Conservation (phyloP, 768 basidiomycete species). For the Coprinopsis cinerea region DNA sequence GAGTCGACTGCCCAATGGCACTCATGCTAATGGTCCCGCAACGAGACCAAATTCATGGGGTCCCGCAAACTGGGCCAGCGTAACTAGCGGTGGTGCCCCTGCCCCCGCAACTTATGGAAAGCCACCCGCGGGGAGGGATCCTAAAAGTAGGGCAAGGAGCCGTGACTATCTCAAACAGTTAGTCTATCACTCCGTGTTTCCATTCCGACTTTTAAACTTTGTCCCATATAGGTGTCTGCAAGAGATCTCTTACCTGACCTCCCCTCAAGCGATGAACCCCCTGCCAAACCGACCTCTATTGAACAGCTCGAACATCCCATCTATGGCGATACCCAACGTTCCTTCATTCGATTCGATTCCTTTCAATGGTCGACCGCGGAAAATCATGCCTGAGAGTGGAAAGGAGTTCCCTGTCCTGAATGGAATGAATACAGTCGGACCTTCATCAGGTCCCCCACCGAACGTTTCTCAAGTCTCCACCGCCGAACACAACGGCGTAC, state of each 20-base stretch:
- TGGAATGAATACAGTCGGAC: constrained; percentile 41
- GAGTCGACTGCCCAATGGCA: constrained; percentile 57
- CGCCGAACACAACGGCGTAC: not conserved
- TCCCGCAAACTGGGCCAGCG: constrained; percentile 42
- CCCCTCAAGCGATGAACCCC: constrained; percentile 95
- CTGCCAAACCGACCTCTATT: constrained; percentile 80
- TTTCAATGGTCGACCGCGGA: constrained; percentile 77
- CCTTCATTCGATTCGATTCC: constrained; percentile 69
- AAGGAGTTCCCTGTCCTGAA: constrained; percentile 70
- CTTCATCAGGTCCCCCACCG: constrained; percentile 40
- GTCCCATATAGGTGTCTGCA: constrained; percentile 71
- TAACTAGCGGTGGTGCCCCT: constrained; percentile 34
- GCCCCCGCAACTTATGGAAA: constrained; percentile 58
- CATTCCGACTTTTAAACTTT: not conserved
- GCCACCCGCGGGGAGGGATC: constrained; percentile 79
- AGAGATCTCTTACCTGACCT: constrained; percentile 96
- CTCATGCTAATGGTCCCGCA: constrained; percentile 34
- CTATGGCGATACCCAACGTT: constrained; percentile 64
- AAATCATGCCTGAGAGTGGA: constrained; percentile 67
- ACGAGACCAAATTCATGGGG: constrained; percentile 56
- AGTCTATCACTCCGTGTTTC: too few species aligned
- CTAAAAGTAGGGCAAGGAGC: constrained; percentile 92
- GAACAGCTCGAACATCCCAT: constrained; percentile 57
- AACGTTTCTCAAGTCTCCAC: constrained; percentile 29
- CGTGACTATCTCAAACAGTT: constrained; percentile 97